Percentiles rank a stretch among this genome's conserved stretches.
phyloP scores from a whole-genome alignment of 176 grass and related monocot species.

The Aegilops bicornis region DNA sequence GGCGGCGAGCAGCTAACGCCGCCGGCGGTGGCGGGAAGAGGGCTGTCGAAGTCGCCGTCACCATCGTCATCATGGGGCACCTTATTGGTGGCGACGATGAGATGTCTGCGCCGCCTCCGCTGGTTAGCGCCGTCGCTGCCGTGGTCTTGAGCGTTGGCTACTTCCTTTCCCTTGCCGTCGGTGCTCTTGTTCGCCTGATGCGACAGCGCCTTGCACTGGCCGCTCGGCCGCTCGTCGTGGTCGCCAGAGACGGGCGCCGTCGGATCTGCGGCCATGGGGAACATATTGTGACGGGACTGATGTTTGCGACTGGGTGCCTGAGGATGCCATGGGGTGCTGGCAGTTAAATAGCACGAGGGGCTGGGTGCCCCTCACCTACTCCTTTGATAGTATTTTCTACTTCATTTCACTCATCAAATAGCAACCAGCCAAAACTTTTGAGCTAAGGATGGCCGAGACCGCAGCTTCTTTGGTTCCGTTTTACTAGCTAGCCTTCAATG shows the following conservation, averaged over 20 bases:
- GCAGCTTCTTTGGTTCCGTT: neutral
- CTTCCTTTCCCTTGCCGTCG: neutral
- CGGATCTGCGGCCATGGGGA: neutral
- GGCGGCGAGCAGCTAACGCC: neutral
- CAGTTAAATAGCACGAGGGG: neutral
- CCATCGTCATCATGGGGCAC: no score
- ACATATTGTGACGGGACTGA: neutral
- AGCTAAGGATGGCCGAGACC: no score
- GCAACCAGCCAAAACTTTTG: neutral
- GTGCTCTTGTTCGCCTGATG: neutral
- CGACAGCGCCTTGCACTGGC: neutral
- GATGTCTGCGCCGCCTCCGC: neutral
- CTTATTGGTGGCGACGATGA: neutral
- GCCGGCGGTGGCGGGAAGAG: neutral
- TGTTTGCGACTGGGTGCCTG: neutral
- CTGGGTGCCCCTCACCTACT: neutral
- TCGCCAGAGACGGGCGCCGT: neutral
- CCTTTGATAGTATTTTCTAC: neutral
- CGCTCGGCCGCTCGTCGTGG: neutral
- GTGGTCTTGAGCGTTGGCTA: neutral
- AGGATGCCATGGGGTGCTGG: neutral
- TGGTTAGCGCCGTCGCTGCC: neutral
- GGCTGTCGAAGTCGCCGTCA: neutral
- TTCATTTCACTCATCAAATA: neutral
- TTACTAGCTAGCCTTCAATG: neutral